Evolutionary conservation across 768 basidiomycete genomes (phyloP).

Genomic region (Phaffia tasmanica): DNA sequence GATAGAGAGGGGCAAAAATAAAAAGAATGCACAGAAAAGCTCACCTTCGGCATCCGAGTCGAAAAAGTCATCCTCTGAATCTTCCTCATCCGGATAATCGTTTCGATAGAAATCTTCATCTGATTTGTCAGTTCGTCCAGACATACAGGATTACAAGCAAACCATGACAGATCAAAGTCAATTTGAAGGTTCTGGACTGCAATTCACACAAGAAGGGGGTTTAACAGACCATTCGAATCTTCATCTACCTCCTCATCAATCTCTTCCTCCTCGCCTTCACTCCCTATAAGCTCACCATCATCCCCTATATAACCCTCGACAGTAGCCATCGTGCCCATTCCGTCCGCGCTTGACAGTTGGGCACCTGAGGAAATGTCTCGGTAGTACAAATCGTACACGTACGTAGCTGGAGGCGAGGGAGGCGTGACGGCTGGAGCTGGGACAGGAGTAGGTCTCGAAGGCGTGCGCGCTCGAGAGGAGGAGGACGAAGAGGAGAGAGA

Average conservation of each 20-base stretch:
- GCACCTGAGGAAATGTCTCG: background rate
- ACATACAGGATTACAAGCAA: background rate
- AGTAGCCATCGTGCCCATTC: slow-evolving; percentile 1
- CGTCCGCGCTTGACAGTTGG: background rate
- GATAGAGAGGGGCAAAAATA: background rate
- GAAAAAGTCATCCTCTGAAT: slow-evolving; percentile 7
- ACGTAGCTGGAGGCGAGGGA: background rate
- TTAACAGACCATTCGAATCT: slow-evolving; percentile 23
- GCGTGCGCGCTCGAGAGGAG: background rate
- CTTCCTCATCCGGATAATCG: slow-evolving; percentile 25
- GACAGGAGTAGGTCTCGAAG: background rate
- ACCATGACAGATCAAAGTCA: background rate
- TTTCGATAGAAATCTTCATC: slow-evolving; percentile 27
- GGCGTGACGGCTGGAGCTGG: background rate
- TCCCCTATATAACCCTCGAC: slow-evolving; percentile 20
- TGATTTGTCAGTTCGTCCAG: background rate
- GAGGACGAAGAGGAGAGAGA: background rate
- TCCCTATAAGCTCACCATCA: slow-evolving; percentile 12
- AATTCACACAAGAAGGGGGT: background rate
- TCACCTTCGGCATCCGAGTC: no score
- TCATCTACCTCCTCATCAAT: slow-evolving; percentile 21
- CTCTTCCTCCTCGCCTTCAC: slow-evolving; percentile 19
- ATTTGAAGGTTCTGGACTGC: background rate
- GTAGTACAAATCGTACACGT: slow-evolving; percentile 26
- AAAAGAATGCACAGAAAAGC: no score